Conservation (phyloP, 2,329 filamentous ascomycete species). For the Bertia moriformis region DNA sequence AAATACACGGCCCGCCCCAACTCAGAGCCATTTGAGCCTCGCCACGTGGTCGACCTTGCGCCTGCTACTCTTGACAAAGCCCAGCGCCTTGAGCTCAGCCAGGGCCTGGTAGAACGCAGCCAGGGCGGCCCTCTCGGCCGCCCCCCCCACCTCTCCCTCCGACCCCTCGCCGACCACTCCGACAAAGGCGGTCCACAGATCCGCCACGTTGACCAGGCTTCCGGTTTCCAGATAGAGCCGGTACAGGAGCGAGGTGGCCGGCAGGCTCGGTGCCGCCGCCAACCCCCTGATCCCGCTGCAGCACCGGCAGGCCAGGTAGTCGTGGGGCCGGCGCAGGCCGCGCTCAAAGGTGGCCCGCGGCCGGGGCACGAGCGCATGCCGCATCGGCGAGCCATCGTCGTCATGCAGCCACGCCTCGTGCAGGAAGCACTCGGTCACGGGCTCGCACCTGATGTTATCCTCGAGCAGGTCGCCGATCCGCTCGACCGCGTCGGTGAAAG, state of each 20-base stretch:
- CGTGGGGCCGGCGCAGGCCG: constrained; percentile 57
- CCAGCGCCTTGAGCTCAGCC: constrained; percentile 72
- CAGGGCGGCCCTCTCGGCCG: constrained; percentile 41
- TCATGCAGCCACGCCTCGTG: constrained; percentile 65
- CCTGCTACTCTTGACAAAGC: constrained; percentile 75
- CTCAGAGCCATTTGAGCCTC: constrained; percentile 70
- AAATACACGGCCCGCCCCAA: too few species aligned
- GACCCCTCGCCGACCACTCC: constrained; percentile 40
- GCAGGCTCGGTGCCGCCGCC: constrained; percentile 52
- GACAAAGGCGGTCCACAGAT: constrained; percentile 66
- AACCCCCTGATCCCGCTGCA: constrained; percentile 40
- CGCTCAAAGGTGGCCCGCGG: constrained; percentile 59
- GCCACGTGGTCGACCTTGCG: constrained; percentile 87
- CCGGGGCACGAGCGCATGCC: constrained; percentile 61
- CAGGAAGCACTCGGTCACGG: constrained; percentile 34
- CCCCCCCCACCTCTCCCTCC: constrained; percentile 13
- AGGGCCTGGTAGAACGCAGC: constrained; percentile 73
- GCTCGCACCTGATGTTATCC: constrained; percentile 15
- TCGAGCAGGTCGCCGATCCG: constrained; percentile 33
- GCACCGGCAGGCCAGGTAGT: constrained; percentile 64
- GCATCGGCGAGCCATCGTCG: constrained; percentile 55
- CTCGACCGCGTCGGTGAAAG: constrained; percentile 54
- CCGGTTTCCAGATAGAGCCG: constrained; percentile 68
- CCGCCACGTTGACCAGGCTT: constrained; percentile 61
- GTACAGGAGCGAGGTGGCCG: constrained; percentile 61